Percentiles rank a stretch among this genome's conserved stretches.
These are phyloP conservation scores for Carex myosuroides DNA, from an alignment of 176 grass and related monocot species.

Conservation along the genomic window DNA sequence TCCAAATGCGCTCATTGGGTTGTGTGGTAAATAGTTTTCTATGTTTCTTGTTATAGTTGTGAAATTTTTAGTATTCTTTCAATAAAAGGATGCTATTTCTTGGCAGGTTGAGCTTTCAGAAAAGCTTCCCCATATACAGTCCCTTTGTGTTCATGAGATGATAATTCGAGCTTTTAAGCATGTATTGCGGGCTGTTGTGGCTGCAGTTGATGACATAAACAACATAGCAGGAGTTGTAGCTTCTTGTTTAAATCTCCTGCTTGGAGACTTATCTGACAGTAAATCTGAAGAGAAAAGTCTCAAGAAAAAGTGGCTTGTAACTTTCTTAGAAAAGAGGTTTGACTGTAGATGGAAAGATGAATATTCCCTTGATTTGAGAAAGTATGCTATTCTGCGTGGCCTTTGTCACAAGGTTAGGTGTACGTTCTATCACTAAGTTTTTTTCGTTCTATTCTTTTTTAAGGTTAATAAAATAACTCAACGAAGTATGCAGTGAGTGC, in stretches of 20 bases:
- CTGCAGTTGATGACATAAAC: slow-evolving; percentile 64
- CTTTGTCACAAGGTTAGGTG: slow-evolving; percentile 87
- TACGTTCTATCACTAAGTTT: neutral
- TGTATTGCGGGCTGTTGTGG: slow-evolving; percentile 77
- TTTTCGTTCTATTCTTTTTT: neutral
- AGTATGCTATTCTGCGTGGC: slow-evolving; percentile 89
- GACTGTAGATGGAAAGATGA: slow-evolving; percentile 77
- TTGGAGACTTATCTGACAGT: slow-evolving; percentile 67
- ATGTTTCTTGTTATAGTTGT: slow-evolving; percentile 15
- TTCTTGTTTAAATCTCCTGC: slow-evolving; percentile 81
- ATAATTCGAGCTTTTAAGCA: slow-evolving; percentile 97
- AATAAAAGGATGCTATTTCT: slow-evolving; percentile 1
- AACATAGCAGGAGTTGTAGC: slow-evolving; percentile 57
- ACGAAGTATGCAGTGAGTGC: neutral
- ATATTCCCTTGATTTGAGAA: slow-evolving; percentile 67
- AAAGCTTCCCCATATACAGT: slow-evolving; percentile 93
- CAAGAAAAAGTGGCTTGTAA: slow-evolving; percentile 78
- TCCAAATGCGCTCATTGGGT: slow-evolving; percentile 89
- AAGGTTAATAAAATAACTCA: neutral
- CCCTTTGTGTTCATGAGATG: slow-evolving; percentile 98
- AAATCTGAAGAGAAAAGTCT: slow-evolving; percentile 33
- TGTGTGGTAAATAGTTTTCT: slow-evolving; percentile 55
- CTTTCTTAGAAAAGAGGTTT: slow-evolving; percentile 78
- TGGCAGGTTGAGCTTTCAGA: slow-evolving; percentile 90
- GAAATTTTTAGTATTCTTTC: slow-evolving; percentile 5